Percentiles rank a stretch among this genome's conserved stretches.
Evolutionary conservation across 495 filamentous ascomycete genomes (phyloP).

Genomic region (Cladorrhinum samala): DNA sequence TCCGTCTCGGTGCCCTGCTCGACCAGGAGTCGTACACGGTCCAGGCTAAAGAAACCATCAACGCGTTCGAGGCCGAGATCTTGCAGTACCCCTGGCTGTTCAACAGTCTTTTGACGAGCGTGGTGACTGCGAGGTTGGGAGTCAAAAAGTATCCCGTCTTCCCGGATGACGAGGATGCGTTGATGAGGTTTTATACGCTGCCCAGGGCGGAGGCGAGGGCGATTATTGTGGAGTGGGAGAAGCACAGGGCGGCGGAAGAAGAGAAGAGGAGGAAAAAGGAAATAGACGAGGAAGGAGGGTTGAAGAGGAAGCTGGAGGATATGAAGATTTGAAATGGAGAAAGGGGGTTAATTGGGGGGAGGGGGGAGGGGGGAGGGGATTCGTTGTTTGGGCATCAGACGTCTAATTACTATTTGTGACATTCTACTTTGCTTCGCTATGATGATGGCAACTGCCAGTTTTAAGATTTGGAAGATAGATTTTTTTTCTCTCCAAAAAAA

Average conservation of each 20-base stretch:
- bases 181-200: slow-evolving; percentile 2
- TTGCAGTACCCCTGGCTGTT: slow-evolving; percentile 90
- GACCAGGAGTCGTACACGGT: slow-evolving; percentile 57
- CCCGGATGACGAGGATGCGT: slow-evolving; percentile 2
- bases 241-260: not conserved
- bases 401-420: too few relatives aligned
- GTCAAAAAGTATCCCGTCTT: slow-evolving; percentile 16
- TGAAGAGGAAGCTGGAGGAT: slow-evolving; percentile 1
- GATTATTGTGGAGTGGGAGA: slow-evolving; percentile 1
- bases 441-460: too few relatives aligned
- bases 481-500: too few relatives aligned
- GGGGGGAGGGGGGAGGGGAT: too few relatives aligned
- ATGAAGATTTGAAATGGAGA: slow-evolving; percentile 6
- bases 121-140: slow-evolving; percentile 62
- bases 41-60: slow-evolving; percentile 66
- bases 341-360: not conserved
- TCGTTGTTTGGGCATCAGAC: too few relatives aligned
- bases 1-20: slow-evolving; percentile 67
- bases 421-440: too few relatives aligned
- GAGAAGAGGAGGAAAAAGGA: not conserved
- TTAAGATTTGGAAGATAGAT: too few relatives aligned
- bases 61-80: slow-evolving; percentile 83
- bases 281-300: not conserved
- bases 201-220: slow-evolving; percentile 16
- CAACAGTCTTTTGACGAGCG: slow-evolving; percentile 65